Conservation (phyloP, 805 yeast genomes). For the Barnettozyma wickerhamii region DNA sequence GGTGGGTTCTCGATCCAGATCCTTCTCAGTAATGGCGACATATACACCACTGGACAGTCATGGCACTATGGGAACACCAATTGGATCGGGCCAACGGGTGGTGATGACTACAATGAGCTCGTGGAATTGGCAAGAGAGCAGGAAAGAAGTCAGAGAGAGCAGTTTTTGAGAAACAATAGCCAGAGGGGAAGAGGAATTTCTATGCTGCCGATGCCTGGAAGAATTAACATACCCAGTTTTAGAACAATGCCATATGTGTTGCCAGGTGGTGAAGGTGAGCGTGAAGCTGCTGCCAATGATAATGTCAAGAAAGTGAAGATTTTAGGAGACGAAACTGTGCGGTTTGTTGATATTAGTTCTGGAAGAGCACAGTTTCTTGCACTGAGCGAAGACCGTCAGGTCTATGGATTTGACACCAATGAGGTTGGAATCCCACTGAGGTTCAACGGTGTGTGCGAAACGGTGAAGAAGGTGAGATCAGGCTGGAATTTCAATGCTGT, state of each 20-base stretch:
- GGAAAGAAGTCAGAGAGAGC: conserved; percentile 2
- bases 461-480: conserved; percentile 46
- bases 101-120: conserved; percentile 29
- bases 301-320: conserved; percentile 9
- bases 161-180: neutral
- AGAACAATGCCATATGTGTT: neutral
- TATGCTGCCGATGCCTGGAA: neutral
- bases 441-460: conserved; percentile 22
- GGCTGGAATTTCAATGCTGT: conserved; percentile 66
- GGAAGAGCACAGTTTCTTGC: conserved; percentile 67
- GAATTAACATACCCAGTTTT: conserved; percentile 1
- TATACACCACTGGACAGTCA: conserved; percentile 50
- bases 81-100: conserved; percentile 36
- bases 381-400: conserved; percentile 40
- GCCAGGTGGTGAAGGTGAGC: conserved; percentile 1
- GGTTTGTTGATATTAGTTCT: conserved; percentile 47
- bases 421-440: conserved; percentile 8
- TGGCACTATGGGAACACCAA: conserved; percentile 36
- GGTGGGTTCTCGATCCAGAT: conserved; percentile 66
- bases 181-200: neutral
- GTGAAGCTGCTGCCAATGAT: conserved; percentile 7
- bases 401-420: conserved; percentile 28
- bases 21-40: conserved; percentile 48
- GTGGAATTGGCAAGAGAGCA: conserved; percentile 10
- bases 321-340: conserved; percentile 23